These are phyloP conservation scores for Monoraphidium neglectum DNA, from an alignment of 139 green algal species.

Conservation along the genomic window DNA sequence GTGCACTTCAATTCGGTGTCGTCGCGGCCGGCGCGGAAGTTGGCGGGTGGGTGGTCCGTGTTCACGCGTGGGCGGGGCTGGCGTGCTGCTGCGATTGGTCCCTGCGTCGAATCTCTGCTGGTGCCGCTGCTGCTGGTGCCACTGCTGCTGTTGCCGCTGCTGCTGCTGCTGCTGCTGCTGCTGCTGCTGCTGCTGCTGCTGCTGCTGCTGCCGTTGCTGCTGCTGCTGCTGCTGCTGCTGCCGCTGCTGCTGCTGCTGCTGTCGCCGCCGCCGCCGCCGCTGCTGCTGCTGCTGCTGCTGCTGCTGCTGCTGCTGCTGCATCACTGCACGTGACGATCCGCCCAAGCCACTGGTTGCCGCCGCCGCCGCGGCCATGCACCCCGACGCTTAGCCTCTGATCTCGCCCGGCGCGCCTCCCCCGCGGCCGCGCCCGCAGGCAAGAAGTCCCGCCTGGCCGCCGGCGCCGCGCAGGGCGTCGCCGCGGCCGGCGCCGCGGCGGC, in stretches of 20 bases:
- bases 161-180: not conserved
- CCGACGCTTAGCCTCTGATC: not conserved
- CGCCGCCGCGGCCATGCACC: not conserved
- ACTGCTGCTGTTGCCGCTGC: not conserved
- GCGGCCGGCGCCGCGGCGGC: not conserved
- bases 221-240: constrained; percentile 5
- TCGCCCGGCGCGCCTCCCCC: not conserved
- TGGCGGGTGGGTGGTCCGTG: not conserved
- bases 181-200: constrained; percentile 19
- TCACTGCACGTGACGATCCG: not conserved
- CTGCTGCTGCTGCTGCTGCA: not conserved
- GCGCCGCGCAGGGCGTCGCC: not conserved
- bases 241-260: not conserved
- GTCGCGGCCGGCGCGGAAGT: not conserved
- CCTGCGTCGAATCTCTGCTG: not conserved
- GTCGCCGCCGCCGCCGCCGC: constrained; percentile 6
- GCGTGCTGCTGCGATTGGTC: not conserved
- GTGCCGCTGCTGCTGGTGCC: not conserved
- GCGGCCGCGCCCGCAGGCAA: constrained; percentile 12
- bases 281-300: constrained; percentile 18
- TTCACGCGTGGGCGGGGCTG: not conserved
- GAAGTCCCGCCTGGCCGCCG: not conserved
- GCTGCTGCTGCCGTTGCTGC: not conserved
- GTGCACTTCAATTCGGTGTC: not conserved
- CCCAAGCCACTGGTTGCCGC: not conserved